Conservation (phyloP, 306 rosid species). For the Acacia acuminata region DNA sequence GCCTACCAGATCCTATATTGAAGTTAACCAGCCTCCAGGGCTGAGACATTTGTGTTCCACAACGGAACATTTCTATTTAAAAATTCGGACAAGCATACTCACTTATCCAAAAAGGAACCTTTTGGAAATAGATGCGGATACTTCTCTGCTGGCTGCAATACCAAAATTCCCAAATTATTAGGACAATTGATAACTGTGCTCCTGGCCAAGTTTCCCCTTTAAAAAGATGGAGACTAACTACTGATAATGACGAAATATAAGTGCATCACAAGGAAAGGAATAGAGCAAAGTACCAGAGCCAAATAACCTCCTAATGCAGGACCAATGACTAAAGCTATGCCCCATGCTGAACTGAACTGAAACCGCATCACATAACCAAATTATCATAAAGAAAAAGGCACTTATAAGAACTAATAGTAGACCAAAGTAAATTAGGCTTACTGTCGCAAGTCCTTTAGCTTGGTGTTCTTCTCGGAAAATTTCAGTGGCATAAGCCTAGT, state of each 20-base stretch:
- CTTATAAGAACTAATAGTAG: not conserved
- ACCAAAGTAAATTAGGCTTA: conserved; percentile 38
- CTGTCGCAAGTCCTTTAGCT: conserved; percentile 74
- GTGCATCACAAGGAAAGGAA: not conserved
- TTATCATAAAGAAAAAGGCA: not conserved
- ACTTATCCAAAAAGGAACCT: conserved; percentile 76
- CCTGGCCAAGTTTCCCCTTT: not conserved
- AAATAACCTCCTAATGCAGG: conserved; percentile 90
- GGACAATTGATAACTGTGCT: not conserved
- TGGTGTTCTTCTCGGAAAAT: conserved; percentile 72
- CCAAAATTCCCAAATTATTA: conserved; percentile 9
- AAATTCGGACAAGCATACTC: conserved; percentile 19
- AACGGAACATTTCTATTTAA: not conserved
- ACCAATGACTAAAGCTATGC: conserved; percentile 72
- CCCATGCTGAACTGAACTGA: conserved; percentile 86
- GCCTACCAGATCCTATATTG: too few relatives aligned
- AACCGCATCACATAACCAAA: conserved; percentile 23
- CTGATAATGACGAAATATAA: not conserved
- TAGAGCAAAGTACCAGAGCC: conserved; percentile 62
- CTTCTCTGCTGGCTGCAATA: conserved; percentile 77
- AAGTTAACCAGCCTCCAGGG: too few relatives aligned
- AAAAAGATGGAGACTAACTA: not conserved
- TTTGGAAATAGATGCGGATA: conserved; percentile 66
- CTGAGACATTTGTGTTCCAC: too few relatives aligned
- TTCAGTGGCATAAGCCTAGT: conserved; percentile 82